phyloP scores from a whole-genome alignment of 2,329 filamentous ascomycete species.

The Penicillium sp. region DNA sequence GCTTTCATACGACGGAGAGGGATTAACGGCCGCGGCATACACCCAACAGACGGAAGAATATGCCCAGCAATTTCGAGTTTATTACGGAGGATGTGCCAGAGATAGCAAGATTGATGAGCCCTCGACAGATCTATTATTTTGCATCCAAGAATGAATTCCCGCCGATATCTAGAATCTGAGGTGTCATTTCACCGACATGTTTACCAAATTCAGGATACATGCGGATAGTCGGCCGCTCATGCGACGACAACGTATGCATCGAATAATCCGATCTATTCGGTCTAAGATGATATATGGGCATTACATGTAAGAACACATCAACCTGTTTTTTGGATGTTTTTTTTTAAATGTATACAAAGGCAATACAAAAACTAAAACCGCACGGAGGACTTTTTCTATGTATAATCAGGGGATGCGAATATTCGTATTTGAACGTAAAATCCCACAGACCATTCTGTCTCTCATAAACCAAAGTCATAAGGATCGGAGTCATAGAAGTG shows the following conservation, averaged over 20 bases:
- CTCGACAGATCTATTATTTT: slow-evolving; percentile 69
- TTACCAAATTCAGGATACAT: neutral
- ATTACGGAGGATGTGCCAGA: slow-evolving; percentile 64
- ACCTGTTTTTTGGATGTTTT: neutral
- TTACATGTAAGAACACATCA: neutral
- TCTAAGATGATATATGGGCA: neutral
- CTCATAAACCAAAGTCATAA: neutral
- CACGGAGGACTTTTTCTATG: neutral
- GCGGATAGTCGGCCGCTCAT: neutral
- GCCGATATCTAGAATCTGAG: neutral
- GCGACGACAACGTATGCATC: neutral
- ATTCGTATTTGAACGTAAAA: neutral
- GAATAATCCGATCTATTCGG: neutral
- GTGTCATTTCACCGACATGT: neutral
- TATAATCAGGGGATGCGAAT: neutral
- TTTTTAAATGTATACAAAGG: neutral
- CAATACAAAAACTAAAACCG: neutral
- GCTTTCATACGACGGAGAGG: slow-evolving; percentile 62
- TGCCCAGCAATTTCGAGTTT: slow-evolving; percentile 56
- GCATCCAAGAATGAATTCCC: slow-evolving; percentile 42
- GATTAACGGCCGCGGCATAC: slow-evolving; percentile 33
- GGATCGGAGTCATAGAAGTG: neutral
- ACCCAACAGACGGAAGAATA: slow-evolving; percentile 52
- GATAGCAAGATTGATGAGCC: slow-evolving; percentile 32
- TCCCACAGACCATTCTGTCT: too few relatives aligned